Evolutionary conservation across 805 yeast species (phyloP).

Genomic region (Clavispora fructus): DNA sequence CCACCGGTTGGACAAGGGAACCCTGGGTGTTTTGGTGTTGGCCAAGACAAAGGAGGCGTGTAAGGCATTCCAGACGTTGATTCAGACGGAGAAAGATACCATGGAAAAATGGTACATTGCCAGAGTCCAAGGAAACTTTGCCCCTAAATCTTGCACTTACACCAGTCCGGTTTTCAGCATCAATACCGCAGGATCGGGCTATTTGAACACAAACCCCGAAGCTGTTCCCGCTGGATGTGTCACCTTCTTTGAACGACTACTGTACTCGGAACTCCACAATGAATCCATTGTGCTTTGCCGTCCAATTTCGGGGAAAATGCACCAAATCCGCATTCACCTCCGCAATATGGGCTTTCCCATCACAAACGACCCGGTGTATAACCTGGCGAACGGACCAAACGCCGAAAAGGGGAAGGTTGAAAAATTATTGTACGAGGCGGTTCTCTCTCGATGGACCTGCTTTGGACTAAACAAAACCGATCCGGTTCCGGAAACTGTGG

Average conservation of each 20-base stretch:
- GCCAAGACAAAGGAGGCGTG: conserved; percentile 34
- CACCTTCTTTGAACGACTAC: conserved; percentile 28
- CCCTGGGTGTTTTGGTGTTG: conserved; percentile 46
- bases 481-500: not conserved
- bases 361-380: conserved; percentile 12
- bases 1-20: conserved; percentile 48
- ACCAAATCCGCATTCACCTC: conserved; percentile 53
- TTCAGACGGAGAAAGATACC: conserved; percentile 21
- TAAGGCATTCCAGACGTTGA: conserved; percentile 24
- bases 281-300: conserved; percentile 44
- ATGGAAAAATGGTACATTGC: conserved; percentile 44
- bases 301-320: conserved; percentile 52
- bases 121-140: conserved; percentile 38
- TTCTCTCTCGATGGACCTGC: conserved; percentile 4
- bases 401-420: conserved; percentile 6
- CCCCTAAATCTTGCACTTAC: conserved; percentile 20
- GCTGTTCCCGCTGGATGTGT: conserved; percentile 25
- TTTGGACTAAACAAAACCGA: not conserved
- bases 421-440: conserved; percentile 1
- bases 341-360: conserved; percentile 35
- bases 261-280: conserved; percentile 20
- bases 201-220: conserved; percentile 23
- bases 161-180: conserved; percentile 37
- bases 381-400: conserved; percentile 2
- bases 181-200: conserved; percentile 27